Evolutionary conservation across 1,139 yeast species (phyloP).

Genomic region (Ogataea hybrid): DNA sequence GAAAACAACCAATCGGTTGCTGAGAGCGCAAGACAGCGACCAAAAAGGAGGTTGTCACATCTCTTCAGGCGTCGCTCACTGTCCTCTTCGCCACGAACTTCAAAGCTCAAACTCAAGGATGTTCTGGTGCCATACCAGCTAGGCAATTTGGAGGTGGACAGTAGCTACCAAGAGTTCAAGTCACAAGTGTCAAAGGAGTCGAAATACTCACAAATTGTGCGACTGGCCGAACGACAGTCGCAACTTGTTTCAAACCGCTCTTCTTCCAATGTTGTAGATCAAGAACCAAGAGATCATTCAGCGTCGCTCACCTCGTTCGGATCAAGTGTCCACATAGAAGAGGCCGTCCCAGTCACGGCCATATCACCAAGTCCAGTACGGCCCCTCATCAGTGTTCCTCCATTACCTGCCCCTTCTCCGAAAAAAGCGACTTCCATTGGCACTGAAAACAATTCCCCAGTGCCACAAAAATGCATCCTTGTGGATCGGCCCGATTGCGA

Average conservation of each 20-base stretch:
- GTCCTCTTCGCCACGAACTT: background rate
- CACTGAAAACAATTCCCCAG: background rate
- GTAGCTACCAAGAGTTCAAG: constrained; percentile 6
- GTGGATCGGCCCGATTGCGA: background rate
- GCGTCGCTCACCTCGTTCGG: background rate
- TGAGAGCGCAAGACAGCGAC: background rate
- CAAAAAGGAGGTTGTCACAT: no score
- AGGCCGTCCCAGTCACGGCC: background rate
- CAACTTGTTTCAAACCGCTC: background rate
- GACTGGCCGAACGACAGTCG: constrained; percentile 1
- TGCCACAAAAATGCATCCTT: background rate
- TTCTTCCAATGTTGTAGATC: no score
- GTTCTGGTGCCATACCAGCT: constrained; percentile 1
- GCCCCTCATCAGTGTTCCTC: background rate
- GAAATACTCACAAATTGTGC: constrained; percentile 5
- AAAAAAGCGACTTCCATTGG: no score
- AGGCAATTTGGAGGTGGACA: background rate
- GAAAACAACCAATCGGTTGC: background rate
- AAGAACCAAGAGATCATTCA: background rate
- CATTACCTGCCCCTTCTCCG: background rate
- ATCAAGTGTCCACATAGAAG: constrained; percentile 2
- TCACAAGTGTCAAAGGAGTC: constrained; percentile 1
- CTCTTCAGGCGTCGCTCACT: no score
- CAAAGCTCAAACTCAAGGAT: background rate
- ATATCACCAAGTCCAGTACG: background rate